These are phyloP conservation scores for Umbilicus rupestris DNA, from an alignment of 164 flowering plant genomes.

Conservation along the genomic window DNA sequence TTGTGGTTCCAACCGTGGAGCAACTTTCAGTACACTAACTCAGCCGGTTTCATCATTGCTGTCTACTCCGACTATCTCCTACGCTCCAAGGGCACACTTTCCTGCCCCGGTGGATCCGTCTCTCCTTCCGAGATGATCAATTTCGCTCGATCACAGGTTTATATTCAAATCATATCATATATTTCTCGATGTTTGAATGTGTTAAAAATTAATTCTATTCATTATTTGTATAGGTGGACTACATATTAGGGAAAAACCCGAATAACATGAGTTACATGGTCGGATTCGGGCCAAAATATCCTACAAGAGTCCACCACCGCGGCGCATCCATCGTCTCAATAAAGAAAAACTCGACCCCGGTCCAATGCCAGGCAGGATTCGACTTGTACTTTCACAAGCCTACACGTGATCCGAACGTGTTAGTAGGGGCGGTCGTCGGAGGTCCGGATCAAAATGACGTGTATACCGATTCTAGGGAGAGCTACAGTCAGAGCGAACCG, in stretches of 20 bases:
- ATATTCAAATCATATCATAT: neutral
- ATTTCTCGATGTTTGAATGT: no score
- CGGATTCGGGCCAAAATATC: conserved; percentile 45
- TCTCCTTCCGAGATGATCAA: conserved; percentile 20
- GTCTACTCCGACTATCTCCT: conserved; percentile 31
- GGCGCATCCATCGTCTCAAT: conserved; percentile 58
- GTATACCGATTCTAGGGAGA: conserved; percentile 28
- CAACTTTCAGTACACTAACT: conserved; percentile 35
- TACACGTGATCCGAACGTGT: conserved; percentile 44
- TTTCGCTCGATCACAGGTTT: conserved; percentile 13
- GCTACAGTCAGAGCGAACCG: conserved; percentile 37
- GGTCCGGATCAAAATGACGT: conserved; percentile 46
- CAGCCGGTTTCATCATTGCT: conserved; percentile 23
- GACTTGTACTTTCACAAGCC: conserved; percentile 31
- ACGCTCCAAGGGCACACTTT: conserved; percentile 9
- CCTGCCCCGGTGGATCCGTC: conserved; percentile 25
- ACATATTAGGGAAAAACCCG: conserved; percentile 52
- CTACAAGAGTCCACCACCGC: conserved; percentile 45
- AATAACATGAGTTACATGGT: conserved; percentile 52
- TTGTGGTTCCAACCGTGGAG: conserved; percentile 30
- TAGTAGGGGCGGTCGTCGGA: conserved; percentile 49
- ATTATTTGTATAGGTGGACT: conserved; percentile 28
- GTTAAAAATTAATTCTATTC: neutral
- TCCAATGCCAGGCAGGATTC: conserved; percentile 44
- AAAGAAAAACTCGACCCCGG: conserved; percentile 19